Conservation (phyloP, 2,329 filamentous ascomycete species). For the Phoma sp. region DNA sequence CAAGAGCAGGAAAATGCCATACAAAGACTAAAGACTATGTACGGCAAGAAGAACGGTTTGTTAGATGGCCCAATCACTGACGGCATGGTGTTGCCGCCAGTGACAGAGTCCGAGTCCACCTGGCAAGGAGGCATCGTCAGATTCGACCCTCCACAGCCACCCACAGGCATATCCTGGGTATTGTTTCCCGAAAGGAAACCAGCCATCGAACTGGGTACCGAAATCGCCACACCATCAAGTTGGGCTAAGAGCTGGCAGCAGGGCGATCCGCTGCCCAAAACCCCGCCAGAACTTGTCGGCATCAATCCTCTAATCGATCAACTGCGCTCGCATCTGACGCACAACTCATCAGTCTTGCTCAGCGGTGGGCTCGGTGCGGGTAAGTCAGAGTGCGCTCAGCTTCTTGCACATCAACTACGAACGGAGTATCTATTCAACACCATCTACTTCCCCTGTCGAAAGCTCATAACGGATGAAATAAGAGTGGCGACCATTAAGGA, state of each 20-base stretch:
- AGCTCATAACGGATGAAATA: constrained; percentile 88
- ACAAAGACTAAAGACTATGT: constrained; percentile 74
- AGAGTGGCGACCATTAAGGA: constrained; percentile 91
- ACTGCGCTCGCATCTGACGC: constrained; percentile 76
- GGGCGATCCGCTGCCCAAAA: constrained; percentile 61
- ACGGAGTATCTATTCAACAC: constrained; percentile 79
- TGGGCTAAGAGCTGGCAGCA: constrained; percentile 57
- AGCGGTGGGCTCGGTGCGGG: constrained; percentile 90
- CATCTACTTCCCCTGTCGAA: constrained; percentile 84
- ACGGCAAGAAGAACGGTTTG: constrained; percentile 69
- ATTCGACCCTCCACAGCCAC: constrained; percentile 67
- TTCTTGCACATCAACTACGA: constrained; percentile 76
- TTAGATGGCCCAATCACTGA: constrained; percentile 88
- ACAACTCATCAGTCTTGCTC: constrained; percentile 86
- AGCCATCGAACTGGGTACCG: constrained; percentile 75
- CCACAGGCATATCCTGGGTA: constrained; percentile 66
- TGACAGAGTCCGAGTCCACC: constrained; percentile 59
- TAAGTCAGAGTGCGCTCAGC: constrained; percentile 81
- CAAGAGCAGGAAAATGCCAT: constrained; percentile 79
- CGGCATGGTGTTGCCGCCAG: constrained; percentile 75
- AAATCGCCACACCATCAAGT: constrained; percentile 70
- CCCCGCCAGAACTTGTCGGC: constrained; percentile 73
- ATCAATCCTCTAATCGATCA: constrained; percentile 79
- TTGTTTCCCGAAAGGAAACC: constrained; percentile 77
- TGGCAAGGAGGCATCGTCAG: constrained; percentile 87